phyloP scores from a whole-genome alignment of 495 filamentous ascomycete species.

The Penicillium herquei region DNA sequence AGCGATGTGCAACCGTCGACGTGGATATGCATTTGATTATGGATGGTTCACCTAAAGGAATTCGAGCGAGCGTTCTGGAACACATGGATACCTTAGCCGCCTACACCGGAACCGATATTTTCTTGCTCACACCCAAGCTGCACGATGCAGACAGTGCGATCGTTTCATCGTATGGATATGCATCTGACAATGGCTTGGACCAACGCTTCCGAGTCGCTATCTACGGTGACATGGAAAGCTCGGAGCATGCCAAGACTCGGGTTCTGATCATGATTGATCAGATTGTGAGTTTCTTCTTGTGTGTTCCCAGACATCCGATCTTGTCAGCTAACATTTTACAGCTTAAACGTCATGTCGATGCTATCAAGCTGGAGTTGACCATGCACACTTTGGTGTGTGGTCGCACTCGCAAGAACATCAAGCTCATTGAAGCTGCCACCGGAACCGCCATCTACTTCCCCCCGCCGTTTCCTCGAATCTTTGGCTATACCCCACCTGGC shows the following conservation, averaged over 20 bases:
- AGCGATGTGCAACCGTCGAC: slow-evolving; percentile 91
- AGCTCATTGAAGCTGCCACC: slow-evolving; percentile 89
- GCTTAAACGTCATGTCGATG: slow-evolving; percentile 84
- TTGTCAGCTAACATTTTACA: slow-evolving; percentile 43
- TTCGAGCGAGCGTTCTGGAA: slow-evolving; percentile 70
- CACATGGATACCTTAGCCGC: slow-evolving; percentile 79
- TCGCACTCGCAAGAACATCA: slow-evolving; percentile 91
- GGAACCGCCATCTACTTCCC: slow-evolving; percentile 98
- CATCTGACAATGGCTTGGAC: slow-evolving; percentile 64
- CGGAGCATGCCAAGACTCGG: slow-evolving; percentile 94
- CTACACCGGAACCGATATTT: slow-evolving; percentile 93
- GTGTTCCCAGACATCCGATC: neutral
- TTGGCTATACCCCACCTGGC: slow-evolving; percentile 79
- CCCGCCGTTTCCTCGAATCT: slow-evolving; percentile 84
- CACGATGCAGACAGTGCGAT: slow-evolving; percentile 51
- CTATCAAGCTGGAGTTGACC: slow-evolving; percentile 77
- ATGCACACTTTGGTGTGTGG: slow-evolving; percentile 90
- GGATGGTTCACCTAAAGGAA: slow-evolving; percentile 61
- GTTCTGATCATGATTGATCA: slow-evolving; percentile 96
- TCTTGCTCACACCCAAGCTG: slow-evolving; percentile 79
- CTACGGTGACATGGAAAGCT: slow-evolving; percentile 91
- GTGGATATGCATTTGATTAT: slow-evolving; percentile 86
- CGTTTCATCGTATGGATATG: slow-evolving; percentile 62
- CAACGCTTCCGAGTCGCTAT: slow-evolving; percentile 87
- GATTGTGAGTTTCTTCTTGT: slow-evolving; percentile 61